Evolutionary conservation across 1,139 yeast species (phyloP), one percentile per base, ranked within the genome.

Genomic region (Pichia terricola): DNA sequence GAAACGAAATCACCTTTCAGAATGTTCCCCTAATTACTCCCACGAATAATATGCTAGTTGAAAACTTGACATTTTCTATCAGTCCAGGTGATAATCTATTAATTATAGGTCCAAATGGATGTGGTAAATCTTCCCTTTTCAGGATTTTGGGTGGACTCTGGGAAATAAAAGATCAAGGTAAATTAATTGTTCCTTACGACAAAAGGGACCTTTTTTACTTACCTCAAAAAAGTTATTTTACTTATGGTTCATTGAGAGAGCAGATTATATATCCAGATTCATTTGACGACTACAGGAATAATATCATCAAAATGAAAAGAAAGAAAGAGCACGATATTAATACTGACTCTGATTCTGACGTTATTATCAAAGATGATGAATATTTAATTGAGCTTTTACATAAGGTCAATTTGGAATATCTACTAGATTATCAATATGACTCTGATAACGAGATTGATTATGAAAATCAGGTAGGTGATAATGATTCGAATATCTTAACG

Each of bases 71-170:
- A 37, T 88, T 89, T 62, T 71, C 79, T 42, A 77, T 89, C 45
- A 76, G 79, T 50, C 82, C 77, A 38, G 96, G 96, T 32, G 82
- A 88, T 46, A 94, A 89, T 63, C 69, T 89, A 46, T 70, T 89
- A 48, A 88, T 89, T 60, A 91, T 91, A 6, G 97, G 96, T 0
- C 96, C 96, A 7, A 89, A 89, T 59, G 96, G 96, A 2, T 85
- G 95, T 46, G 97, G 97, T 34, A 89, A 89, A 63, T 87, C 96
- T 0, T 88, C 96, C 0, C 67, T 89, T 47, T 89, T 89, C 63
- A 75, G 96, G 59, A 77, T 89, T 59, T 72, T 89, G 41, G 96
- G 96, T 45, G 96, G 96, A 0, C 70, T 89, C 52, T 89, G 97
- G 97, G 95, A 94, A 2, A 81, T 89, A 27, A 59, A 65, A 38